These are phyloP conservation scores for Cokeromyces recurvatus DNA, from an alignment of 371 early-diverging fungal genomes.

Conservation along the genomic window DNA sequence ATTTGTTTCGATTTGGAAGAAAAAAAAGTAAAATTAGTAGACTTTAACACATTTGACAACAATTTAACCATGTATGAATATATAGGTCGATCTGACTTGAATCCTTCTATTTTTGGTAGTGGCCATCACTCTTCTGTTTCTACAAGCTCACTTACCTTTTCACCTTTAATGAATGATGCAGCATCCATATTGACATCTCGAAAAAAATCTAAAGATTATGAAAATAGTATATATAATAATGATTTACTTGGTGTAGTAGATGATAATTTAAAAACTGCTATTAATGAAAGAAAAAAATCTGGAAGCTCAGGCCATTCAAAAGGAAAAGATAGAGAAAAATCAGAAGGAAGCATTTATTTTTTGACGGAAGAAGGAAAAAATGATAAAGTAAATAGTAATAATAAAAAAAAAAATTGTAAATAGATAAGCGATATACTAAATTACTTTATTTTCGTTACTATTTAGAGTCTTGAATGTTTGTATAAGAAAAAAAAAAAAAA, in stretches of 20 bases:
- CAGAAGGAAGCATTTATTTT: slow-evolving; percentile 10
- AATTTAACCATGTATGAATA: too few species aligned
- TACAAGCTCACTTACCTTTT: too few species aligned
- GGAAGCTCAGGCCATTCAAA: slow-evolving; percentile 10
- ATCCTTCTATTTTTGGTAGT: too few species aligned
- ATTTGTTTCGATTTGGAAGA: slow-evolving; percentile 29
- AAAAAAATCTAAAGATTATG: slow-evolving; percentile 19
- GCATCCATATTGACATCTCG: slow-evolving; percentile 2
- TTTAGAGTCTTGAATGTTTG: slow-evolving; percentile 4
- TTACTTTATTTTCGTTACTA: not conserved
- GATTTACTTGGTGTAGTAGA: not conserved
- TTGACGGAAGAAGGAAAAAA: slow-evolving; percentile 2
- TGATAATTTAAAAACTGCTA: not conserved
- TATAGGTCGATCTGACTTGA: slow-evolving; percentile 20
- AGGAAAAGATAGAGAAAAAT: slow-evolving; percentile 11
- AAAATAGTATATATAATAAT: slow-evolving; percentile 4
- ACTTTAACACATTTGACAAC: too few species aligned
- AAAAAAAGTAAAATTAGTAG: slow-evolving; percentile 34
- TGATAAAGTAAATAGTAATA: slow-evolving; percentile 4
- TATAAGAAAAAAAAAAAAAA: not conserved
- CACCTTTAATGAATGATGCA: slow-evolving; percentile 3
- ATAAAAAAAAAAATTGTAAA: too few species aligned
- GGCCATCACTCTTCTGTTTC: too few species aligned
- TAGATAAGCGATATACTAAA: not conserved
- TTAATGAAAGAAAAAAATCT: slow-evolving; percentile 15